A percentile compares a stretch with the other conserved stretches of the same genome.
These are phyloP conservation scores for Cryphonectria japonica DNA, from an alignment of 2,329 filamentous ascomycete genomes.

Conservation along the genomic window DNA sequence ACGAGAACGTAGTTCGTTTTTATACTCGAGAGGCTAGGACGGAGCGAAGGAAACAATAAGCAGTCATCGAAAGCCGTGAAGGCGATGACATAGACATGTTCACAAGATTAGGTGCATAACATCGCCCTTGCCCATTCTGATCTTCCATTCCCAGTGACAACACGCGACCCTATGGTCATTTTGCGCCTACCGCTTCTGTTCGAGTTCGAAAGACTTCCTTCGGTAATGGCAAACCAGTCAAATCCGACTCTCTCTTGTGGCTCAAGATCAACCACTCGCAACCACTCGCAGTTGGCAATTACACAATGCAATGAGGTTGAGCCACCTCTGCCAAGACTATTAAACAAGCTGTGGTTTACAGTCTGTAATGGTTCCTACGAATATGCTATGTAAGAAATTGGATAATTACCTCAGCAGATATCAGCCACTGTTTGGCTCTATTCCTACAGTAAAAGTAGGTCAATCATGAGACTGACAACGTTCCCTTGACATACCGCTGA, in stretches of 20 bases:
- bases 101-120: background rate
- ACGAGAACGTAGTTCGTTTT: background rate
- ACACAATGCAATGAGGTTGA: background rate
- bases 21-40: background rate
- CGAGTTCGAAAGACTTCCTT: background rate
- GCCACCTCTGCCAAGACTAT: background rate
- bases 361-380: background rate
- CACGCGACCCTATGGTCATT: background rate
- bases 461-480: background rate
- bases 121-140: background rate
- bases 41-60: background rate
- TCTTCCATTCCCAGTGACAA: background rate
- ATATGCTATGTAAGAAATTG: no score
- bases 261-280: background rate
- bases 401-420: no score
- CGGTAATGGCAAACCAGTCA: background rate
- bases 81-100: background rate
- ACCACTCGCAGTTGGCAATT: background rate
- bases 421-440: background rate
- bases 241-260: no score
- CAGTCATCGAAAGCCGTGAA: background rate
- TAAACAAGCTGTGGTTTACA: background rate
- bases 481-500: slow-evolving; percentile 18
- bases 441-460: background rate
- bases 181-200: background rate